These are phyloP conservation scores for Posidonia oceanica DNA, from an alignment of 116 monocot genomes.

Conservation along the genomic window DNA sequence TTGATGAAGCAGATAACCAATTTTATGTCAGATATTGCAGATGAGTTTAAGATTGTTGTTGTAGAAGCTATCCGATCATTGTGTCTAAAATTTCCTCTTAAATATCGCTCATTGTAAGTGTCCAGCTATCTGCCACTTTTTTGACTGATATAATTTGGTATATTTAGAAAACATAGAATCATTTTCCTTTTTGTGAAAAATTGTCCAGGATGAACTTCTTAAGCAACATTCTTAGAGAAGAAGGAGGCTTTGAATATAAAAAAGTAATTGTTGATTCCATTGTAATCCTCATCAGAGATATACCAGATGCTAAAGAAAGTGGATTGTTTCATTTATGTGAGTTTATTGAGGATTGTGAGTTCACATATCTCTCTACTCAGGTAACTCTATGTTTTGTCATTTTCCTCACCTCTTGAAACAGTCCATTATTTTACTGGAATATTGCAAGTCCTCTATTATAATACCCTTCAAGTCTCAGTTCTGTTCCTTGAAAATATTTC, in stretches of 20 bases:
- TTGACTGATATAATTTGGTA: conserved; percentile 4
- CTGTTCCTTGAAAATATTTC: too few relatives aligned
- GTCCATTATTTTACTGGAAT: too few relatives aligned
- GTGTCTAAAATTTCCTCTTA: conserved; percentile 94
- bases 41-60: conserved; percentile 99
- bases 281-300: conserved; percentile 92
- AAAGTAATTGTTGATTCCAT: conserved; percentile 99
- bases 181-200: conserved; percentile 8
- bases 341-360: conserved; percentile 99
- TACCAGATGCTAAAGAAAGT: conserved; percentile 98
- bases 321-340: conserved; percentile 98
- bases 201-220: conserved; percentile 91
- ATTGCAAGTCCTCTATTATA: too few relatives aligned
- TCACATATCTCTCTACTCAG: conserved; percentile 98
- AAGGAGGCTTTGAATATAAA: conserved; percentile 98
- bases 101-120: conserved; percentile 89
- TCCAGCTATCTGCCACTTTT: neutral
- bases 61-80: conserved; percentile 95
- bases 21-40: conserved; percentile 99
- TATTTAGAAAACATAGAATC: neutral
- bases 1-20: conserved; percentile 98
- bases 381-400: conserved; percentile 17
- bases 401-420: neutral
- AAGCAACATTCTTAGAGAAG: conserved; percentile 96
- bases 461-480: too few relatives aligned